Base-by-base conservation (phyloP, 441 rosid genomes). In the Rhodomyrtus psidioides region DNA sequence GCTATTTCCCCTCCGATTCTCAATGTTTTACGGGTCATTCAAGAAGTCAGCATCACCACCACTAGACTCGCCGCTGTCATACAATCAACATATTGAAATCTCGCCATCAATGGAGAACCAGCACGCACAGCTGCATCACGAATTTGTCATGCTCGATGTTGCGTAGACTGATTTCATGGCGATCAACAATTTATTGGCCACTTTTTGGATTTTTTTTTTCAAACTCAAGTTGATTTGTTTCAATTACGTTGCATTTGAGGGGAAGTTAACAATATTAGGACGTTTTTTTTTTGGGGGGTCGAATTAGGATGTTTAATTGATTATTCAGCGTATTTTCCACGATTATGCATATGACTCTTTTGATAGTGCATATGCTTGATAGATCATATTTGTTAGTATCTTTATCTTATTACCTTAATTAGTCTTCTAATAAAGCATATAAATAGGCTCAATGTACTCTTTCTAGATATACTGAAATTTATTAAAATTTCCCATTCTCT, bases 81-180 rank as follows among this genome's bases (percentile, higher is more conserved):
- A 58, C 30, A 13, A 58, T 58, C 19, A 58, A n/a, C 7, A n/a
- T 58, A 58, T 58, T 59, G 21, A 7, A 59, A 59, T 59, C 9
- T 59, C 16, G 10, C 27, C 7, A 19, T 59, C 10, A 15, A 59
- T 0, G 0, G 5, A 59, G 28, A 30, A 21, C 70, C 70, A 59
- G 39, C 19, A 15, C 0, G 2, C 3, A 0, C 21, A 2, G 4
- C 39, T 5, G 16, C 19, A 16, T 34, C 21, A 27, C 7, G 19
- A 21, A 27, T 59, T 1, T 0, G 0, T n/a, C 53, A 51, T 12
- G 53, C 15, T 1, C 5, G 14, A 49, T 4, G 9, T 51, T 51
- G 15, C 3, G 15, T 1, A 12, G 15, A 51, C 5, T 27, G 70
- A 27, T 17, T 19, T 59, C 70, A 59, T 59, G 16, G 16, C 16